Evolutionary conservation across 2,329 filamentous ascomycete genomes (phyloP).

Genomic region (Ramularia collo-cygni): DNA sequence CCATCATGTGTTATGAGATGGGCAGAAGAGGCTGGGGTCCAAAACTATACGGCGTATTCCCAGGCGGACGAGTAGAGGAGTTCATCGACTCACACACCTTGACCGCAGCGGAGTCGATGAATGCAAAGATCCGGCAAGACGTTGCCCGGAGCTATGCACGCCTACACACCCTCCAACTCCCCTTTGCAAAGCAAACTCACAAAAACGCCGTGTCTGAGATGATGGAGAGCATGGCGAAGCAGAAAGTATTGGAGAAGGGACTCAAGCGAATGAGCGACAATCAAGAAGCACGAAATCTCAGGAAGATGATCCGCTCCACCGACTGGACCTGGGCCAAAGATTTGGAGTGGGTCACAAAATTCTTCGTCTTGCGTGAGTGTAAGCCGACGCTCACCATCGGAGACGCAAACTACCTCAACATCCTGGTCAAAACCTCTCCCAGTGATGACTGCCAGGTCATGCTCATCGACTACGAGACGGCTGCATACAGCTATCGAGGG

Average conservation of each 20-base stretch:
- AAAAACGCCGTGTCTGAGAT: neutral
- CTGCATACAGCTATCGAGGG: conserved; percentile 8
- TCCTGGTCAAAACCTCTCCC: conserved; percentile 1
- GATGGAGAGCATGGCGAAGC: neutral
- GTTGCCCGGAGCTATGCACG: conserved; percentile 7
- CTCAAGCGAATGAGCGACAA: too few relatives aligned
- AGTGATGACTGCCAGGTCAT: neutral
- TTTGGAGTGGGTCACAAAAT: conserved; percentile 2
- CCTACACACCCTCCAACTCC: conserved; percentile 7
- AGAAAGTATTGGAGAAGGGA: neutral
- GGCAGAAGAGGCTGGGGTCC: conserved; percentile 8
- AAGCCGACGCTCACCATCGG: conserved; percentile 4
- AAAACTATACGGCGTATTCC: conserved; percentile 3
- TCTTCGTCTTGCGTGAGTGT: conserved; percentile 3
- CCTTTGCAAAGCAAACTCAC: conserved; percentile 2
- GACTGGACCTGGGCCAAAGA: neutral
- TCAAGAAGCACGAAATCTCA: neutral
- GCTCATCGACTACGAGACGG: conserved; percentile 10
- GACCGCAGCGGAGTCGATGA: conserved; percentile 2
- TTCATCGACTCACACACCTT: conserved; percentile 6
- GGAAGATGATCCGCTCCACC: neutral
- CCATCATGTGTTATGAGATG: conserved; percentile 7
- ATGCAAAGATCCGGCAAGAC: conserved; percentile 1
- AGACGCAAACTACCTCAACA: conserved; percentile 8
- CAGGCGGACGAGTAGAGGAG: conserved; percentile 8